Percentiles rank a stretch among this genome's conserved stretches.
These are phyloP conservation scores for Monosporascus sp. DNA, from an alignment of 2,329 filamentous ascomycete genomes.

Conservation along the genomic window DNA sequence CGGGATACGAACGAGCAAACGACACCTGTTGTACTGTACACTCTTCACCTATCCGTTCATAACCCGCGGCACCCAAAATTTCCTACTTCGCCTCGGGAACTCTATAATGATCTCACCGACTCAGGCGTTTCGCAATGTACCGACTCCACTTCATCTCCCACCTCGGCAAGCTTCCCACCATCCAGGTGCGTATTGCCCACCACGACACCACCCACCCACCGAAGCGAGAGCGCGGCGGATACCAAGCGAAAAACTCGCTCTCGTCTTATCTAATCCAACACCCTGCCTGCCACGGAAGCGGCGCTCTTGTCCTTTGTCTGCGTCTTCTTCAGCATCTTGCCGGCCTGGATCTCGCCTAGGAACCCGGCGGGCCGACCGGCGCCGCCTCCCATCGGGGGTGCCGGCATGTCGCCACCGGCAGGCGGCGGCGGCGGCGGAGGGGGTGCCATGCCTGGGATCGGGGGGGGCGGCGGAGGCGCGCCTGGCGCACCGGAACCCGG, in stretches of 20 bases:
- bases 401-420: slow-evolving; percentile 37
- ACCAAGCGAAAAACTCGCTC: neutral
- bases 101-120: no score
- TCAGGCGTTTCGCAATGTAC: no score
- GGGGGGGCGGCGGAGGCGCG: slow-evolving; percentile 39
- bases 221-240: neutral
- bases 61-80: no score
- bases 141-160: no score
- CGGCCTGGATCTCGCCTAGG: slow-evolving; percentile 77
- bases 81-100: no score
- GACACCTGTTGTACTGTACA: no score
- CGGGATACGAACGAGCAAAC: no score
- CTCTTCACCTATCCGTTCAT: no score
- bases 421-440: slow-evolving; percentile 42
- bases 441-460: slow-evolving; percentile 32
- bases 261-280: slow-evolving; percentile 44
- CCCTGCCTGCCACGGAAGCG: slow-evolving; percentile 69
- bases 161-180: no score
- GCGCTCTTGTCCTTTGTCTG: slow-evolving; percentile 81
- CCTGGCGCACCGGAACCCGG: slow-evolving; percentile 32
- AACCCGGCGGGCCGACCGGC: slow-evolving; percentile 57
- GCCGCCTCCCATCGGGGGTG: slow-evolving; percentile 40
- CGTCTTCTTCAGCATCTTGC: slow-evolving; percentile 78
- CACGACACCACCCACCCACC: neutral
- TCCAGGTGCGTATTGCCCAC: no score